Conservation (phyloP, 1,284 basidiomycete genomes). For the Sanghuangporus weigelae region DNA sequence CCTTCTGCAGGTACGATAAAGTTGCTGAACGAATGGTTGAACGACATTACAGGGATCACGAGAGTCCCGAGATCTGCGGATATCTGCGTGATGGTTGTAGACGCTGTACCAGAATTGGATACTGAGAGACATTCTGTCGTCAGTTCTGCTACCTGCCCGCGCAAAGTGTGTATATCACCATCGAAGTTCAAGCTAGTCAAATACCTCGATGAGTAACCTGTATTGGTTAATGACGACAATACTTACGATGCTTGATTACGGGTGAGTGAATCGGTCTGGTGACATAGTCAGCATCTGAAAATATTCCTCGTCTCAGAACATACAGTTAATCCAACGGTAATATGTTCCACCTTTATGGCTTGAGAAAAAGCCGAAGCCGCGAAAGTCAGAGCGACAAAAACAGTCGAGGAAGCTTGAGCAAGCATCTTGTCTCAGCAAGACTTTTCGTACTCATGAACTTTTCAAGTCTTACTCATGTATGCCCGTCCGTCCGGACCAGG, state of each 20-base stretch:
- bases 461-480: neutral
- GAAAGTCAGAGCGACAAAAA: neutral
- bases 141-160: neutral
- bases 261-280: neutral
- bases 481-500: neutral
- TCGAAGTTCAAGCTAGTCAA: slow-evolving; percentile 9
- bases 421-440: neutral
- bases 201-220: neutral
- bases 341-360: neutral
- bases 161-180: neutral
- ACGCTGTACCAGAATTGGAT: neutral
- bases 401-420: neutral
- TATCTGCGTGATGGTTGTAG: slow-evolving; percentile 9
- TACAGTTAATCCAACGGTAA: slow-evolving; percentile 6
- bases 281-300: neutral
- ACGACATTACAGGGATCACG: slow-evolving; percentile 19
- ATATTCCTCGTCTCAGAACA: neutral
- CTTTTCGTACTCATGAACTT: neutral
- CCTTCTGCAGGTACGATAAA: slow-evolving; percentile 32
- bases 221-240: neutral
- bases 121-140: neutral
- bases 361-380: neutral
- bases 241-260: slow-evolving; percentile 10
- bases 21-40: slow-evolving; percentile 36
- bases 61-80: slow-evolving; percentile 3